These are phyloP conservation scores for Aurinia saxatilis DNA, from an alignment of 345 rosid genomes.

Conservation along the genomic window DNA sequence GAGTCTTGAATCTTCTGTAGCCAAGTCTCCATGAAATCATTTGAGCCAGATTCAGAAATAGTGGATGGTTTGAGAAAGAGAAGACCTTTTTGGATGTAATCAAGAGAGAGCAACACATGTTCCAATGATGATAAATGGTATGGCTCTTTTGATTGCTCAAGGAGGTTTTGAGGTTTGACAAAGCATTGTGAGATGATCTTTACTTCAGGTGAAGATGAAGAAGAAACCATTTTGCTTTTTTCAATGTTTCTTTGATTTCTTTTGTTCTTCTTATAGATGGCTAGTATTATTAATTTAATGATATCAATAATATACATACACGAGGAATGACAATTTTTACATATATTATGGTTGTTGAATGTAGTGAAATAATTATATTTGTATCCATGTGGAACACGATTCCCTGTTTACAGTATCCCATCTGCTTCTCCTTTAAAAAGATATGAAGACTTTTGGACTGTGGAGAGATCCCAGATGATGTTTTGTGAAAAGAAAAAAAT, in stretches of 20 bases:
- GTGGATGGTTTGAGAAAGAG: slow-evolving; percentile 41
- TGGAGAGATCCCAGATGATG: no score
- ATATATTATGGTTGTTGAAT: no score
- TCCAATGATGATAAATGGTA: slow-evolving; percentile 44
- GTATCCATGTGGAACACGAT: no score
- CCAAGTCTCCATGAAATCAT: slow-evolving; percentile 31
- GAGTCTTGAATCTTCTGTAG: slow-evolving; percentile 44
- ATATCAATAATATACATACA: no score
- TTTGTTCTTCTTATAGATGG: no score
- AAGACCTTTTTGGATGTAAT: slow-evolving; percentile 70
- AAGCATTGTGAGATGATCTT: slow-evolving; percentile 44
- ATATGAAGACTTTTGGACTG: no score
- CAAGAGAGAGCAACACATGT: slow-evolving; percentile 38
- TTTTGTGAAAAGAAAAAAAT: no score
- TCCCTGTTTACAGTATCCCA: no score
- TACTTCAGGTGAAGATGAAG: slow-evolving; percentile 20
- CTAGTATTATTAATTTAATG: no score
- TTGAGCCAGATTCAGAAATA: neutral
- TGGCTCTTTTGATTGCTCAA: slow-evolving; percentile 38
- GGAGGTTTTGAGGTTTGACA: slow-evolving; percentile 38
- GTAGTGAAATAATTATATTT: no score
- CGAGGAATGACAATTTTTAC: no score
- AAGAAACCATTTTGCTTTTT: slow-evolving; percentile 8
- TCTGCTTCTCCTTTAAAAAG: no score
- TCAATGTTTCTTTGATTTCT: neutral